These are phyloP conservation scores for Grigorovia yakushimaensis DNA, from an alignment of 805 yeast species.

Conservation along the genomic window DNA sequence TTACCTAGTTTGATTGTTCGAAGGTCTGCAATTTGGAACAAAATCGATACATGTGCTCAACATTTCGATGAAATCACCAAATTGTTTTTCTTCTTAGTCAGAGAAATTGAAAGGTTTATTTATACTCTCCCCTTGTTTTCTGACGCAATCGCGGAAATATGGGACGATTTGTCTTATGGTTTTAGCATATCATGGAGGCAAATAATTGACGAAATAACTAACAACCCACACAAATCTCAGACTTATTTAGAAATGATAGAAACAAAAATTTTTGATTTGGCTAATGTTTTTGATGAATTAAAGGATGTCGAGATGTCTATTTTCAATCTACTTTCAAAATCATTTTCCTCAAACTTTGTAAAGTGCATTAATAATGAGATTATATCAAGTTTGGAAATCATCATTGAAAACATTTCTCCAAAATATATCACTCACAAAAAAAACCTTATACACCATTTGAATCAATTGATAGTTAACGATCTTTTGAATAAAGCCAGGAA, in stretches of 20 bases:
- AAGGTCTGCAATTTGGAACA: neutral
- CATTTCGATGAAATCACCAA: neutral
- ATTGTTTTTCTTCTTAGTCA: neutral
- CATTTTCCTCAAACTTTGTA: neutral
- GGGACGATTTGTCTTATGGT: neutral
- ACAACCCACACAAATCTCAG: neutral
- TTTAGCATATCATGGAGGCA: neutral
- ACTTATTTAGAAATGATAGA: neutral
- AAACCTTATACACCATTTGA: conserved; percentile 2
- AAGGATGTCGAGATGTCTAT: neutral
- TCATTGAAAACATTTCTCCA: neutral
- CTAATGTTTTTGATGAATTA: neutral
- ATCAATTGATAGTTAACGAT: conserved; percentile 1
- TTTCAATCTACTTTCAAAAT: neutral
- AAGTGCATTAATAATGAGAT: neutral
- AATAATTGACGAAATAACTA: neutral
- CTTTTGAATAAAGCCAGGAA: neutral
- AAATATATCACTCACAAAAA: neutral
- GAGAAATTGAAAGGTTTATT: neutral
- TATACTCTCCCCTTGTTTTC: neutral
- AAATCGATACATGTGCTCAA: neutral
- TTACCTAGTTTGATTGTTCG: neutral
- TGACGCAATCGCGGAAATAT: neutral
- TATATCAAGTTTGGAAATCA: neutral
- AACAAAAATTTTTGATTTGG: neutral